Conservation (phyloP, 2,329 filamentous ascomycete genomes). For the Colletotrichum aenigma region DNA sequence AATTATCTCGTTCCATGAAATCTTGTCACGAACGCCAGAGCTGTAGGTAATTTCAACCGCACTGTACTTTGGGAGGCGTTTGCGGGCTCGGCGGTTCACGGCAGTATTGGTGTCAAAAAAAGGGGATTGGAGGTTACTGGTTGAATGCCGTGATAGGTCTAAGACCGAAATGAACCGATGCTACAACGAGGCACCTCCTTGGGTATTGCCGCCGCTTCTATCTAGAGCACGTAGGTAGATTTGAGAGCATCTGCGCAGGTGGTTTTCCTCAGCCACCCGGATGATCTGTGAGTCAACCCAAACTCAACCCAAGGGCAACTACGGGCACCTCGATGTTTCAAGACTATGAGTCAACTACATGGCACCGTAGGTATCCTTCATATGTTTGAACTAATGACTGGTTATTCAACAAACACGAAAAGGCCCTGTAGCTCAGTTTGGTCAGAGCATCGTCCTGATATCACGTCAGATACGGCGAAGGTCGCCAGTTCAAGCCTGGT, state of each 20-base stretch:
- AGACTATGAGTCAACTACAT: neutral
- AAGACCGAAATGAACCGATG: neutral
- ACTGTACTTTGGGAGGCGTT: too few relatives aligned
- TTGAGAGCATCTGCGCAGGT: too few relatives aligned
- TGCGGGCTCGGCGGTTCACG: too few relatives aligned
- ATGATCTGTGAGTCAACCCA: neutral
- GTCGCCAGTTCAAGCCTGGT: neutral
- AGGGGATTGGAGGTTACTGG: too few relatives aligned
- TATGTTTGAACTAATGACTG: neutral
- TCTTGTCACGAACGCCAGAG: too few relatives aligned
- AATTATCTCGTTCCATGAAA: too few relatives aligned
- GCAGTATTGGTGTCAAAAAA: too few relatives aligned
- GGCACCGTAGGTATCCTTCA: accelerated
- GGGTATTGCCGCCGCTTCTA: too few relatives aligned
- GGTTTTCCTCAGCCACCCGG: neutral
- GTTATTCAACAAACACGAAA: neutral
- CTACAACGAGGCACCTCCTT: neutral
- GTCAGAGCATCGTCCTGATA: neutral
- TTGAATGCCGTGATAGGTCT: neutral
- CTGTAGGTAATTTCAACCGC: too few relatives aligned
- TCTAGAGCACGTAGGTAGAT: too few relatives aligned
- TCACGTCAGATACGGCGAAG: neutral
- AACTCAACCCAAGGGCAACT: neutral
- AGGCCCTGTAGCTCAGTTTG: neutral
- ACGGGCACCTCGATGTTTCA: neutral